Base-by-base conservation (phyloP, 495 filamentous ascomycete species). In the Trichodelitschia bisporula region DNA sequence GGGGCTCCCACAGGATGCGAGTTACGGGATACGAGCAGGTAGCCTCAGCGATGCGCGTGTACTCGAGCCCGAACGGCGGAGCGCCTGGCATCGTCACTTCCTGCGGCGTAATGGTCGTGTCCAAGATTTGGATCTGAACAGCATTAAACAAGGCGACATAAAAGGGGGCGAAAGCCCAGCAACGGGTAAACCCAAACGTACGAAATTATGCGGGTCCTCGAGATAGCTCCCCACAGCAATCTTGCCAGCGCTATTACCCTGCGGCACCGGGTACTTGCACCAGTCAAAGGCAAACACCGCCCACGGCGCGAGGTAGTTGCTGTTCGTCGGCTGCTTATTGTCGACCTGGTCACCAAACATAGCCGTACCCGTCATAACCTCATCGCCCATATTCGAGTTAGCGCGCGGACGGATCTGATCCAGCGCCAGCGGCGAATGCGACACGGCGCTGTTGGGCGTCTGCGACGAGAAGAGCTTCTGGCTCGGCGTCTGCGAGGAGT, bases 11-110 rank as follows among this genome's bases (percentile, higher is more conserved):
- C 11, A 99, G 51, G 35, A 99, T 74, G 31, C 86, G 67, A 0
- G 86, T 99, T 13, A 99, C 86, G 1, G 86, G 86, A 45, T 93
- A 99, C 12, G 89, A 90, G 53, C 93, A 86, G 3, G 82, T 92
- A 2, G 86, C 89, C 58, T 99, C 86, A 2, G 86, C 89, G n/a
- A 90, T 64, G 46, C 84, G 86, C 14, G 71, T 71, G 49, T 90
- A 95, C 36, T 95, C 89, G 43, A 95, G 57, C 19, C 68, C 70
- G 41, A 72, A 74, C 50, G 69, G 64, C 18, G 64, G 51, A 16
- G 69, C 66, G 17, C 73, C 72, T 3, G 78, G 67, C 8, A 59
- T 55, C 30, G 72, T 69, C 29, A 71, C 58, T 44, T 91, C 80
- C 32, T 80, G 73, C n/a, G 63, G 61, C 8, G 61, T 59, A 40